Percentiles rank a stretch among this genome's conserved stretches.
Conservation (phyloP, 1,139 yeast genomes). For the Suhomyces terraborum region DNA sequence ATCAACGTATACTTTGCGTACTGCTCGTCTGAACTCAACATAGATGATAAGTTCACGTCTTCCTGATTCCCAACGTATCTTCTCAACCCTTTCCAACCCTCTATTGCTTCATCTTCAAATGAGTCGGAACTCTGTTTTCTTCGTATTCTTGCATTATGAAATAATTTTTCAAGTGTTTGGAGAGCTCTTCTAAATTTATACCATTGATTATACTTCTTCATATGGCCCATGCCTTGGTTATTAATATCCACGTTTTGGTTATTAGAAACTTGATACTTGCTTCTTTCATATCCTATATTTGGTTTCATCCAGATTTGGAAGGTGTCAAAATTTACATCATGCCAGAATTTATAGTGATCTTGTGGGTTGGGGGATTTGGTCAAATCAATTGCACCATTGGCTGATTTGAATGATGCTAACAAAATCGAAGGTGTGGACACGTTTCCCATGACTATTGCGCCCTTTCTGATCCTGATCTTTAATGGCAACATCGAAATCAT, state of each 20-base stretch:
- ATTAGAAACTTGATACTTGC: constrained; percentile 13
- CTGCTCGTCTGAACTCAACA: constrained; percentile 51
- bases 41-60: constrained; percentile 35
- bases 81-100: constrained; percentile 45
- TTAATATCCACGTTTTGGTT: not conserved
- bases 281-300: constrained; percentile 56
- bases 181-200: constrained; percentile 27
- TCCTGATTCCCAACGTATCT: constrained; percentile 43
- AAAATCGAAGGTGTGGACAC: constrained; percentile 71
- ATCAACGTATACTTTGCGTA: constrained; percentile 82
- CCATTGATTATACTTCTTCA: constrained; percentile 27
- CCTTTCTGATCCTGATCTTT: constrained; percentile 58
- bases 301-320: constrained; percentile 66
- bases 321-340: constrained; percentile 47
- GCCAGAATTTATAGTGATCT: constrained; percentile 56
- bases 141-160: constrained; percentile 4
- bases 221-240: constrained; percentile 15
- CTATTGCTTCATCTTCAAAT: constrained; percentile 5
- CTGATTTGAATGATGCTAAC: constrained; percentile 59
- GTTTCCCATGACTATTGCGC: constrained; percentile 81
- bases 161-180: constrained; percentile 10
- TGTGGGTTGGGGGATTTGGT: constrained; percentile 46
- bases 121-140: constrained; percentile 1
- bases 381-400: constrained; percentile 63
- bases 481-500: constrained; percentile 56